These are phyloP conservation scores for Arthroderma sp. DNA, from an alignment of 2,329 filamentous ascomycete genomes.

Conservation along the genomic window DNA sequence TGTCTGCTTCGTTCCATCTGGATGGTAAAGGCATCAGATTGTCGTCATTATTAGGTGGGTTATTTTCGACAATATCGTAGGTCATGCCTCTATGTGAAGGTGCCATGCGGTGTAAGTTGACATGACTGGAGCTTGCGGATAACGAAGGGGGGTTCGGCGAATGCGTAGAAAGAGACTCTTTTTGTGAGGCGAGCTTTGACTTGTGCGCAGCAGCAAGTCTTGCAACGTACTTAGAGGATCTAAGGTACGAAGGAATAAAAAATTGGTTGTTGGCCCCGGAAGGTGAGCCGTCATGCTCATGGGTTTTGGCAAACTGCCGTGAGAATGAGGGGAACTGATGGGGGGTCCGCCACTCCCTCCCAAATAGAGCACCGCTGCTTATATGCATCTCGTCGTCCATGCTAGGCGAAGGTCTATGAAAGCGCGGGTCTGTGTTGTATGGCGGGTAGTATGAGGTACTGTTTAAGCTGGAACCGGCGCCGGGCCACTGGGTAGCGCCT, in stretches of 20 bases:
- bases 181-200: constrained; percentile 41
- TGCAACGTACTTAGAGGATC: constrained; percentile 62
- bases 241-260: constrained; percentile 75
- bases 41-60: constrained; percentile 44
- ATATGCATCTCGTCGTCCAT: constrained; percentile 38
- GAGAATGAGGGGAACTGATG: constrained; percentile 34
- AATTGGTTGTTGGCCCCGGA: constrained; percentile 36
- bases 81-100: constrained; percentile 63
- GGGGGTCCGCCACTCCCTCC: constrained; percentile 32
- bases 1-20: constrained; percentile 70
- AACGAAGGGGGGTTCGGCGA: constrained; percentile 19
- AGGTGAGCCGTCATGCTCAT: constrained; percentile 12
- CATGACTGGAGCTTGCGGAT: constrained; percentile 45
- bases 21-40: constrained; percentile 59
- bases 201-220: constrained; percentile 58
- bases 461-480: too few relatives aligned
- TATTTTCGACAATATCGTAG: constrained; percentile 71
- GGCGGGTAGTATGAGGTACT: too few relatives aligned
- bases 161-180: constrained; percentile 39
- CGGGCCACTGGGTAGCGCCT: neutral
- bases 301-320: constrained; percentile 31
- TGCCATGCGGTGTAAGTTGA: constrained; percentile 44
- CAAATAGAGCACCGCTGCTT: constrained; percentile 28
- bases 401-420: constrained; percentile 23
- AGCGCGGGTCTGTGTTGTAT: constrained; percentile 9